Conservation (phyloP, 805 yeast species). For the Candida coquimbonensis region DNA sequence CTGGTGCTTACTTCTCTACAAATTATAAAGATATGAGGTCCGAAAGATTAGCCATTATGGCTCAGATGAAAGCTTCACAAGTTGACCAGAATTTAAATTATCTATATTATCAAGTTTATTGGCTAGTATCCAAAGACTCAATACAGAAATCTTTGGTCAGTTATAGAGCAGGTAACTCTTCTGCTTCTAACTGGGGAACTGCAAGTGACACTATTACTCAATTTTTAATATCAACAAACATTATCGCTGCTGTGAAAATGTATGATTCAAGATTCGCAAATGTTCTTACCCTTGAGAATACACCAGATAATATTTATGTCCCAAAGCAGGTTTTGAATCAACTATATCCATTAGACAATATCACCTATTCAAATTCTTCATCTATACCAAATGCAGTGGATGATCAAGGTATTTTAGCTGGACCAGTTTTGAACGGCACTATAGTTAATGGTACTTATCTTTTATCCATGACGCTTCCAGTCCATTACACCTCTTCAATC, state of each 20-base stretch:
- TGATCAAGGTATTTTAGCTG: constrained; percentile 47
- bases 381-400: constrained; percentile 35
- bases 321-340: constrained; percentile 27
- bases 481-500: constrained; percentile 68
- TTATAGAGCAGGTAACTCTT: constrained; percentile 67
- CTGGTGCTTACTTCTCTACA: constrained; percentile 66
- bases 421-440: constrained; percentile 49
- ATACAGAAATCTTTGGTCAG: constrained; percentile 54
- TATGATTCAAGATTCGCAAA: constrained; percentile 53
- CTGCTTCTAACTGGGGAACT: constrained; percentile 39
- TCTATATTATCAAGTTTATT: constrained; percentile 60
- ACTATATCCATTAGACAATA: constrained; percentile 41
- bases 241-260: constrained; percentile 55
- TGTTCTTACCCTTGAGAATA: constrained; percentile 38
- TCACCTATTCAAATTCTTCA: constrained; percentile 23
- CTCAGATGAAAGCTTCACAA: constrained; percentile 77
- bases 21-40: constrained; percentile 57
- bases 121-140: constrained; percentile 55
- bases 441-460: constrained; percentile 30
- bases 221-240: constrained; percentile 56
- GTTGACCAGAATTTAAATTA: constrained; percentile 58
- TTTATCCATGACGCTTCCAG: constrained; percentile 73
- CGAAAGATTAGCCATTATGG: constrained; percentile 68
- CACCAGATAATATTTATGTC: constrained; percentile 30
- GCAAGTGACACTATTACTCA: constrained; percentile 47